Conservation (phyloP, 23 red algal genomes). For the Gracilaria domingensis region DNA sequence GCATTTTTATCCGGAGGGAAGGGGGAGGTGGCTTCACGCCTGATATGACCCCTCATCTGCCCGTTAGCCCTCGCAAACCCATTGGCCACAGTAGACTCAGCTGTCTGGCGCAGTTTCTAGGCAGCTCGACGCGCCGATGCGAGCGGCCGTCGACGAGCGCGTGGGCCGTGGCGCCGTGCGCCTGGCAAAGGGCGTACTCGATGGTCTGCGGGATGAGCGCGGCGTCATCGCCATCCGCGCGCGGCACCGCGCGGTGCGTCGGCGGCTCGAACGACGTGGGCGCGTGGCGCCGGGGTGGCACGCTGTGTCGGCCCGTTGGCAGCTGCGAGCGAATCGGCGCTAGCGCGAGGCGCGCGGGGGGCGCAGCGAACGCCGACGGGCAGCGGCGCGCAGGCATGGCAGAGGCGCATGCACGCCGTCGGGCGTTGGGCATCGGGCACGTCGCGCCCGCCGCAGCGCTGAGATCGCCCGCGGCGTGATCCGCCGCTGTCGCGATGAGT, state of each 20-base stretch:
- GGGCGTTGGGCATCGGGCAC: too few species aligned
- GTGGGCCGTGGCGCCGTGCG: conserved; percentile 19
- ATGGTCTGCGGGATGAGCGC: conserved; percentile 73
- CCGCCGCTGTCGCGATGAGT: too few species aligned
- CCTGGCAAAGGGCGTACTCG: conserved; percentile 40
- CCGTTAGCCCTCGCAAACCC: conserved; percentile 7
- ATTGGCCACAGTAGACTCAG: conserved; percentile 16
- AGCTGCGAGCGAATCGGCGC: not conserved
- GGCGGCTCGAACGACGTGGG: not conserved
- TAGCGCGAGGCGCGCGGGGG: not conserved
- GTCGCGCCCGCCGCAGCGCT: too few species aligned
- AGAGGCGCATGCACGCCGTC: too few species aligned
- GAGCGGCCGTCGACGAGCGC: conserved; percentile 16
- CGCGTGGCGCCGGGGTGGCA: not conserved
- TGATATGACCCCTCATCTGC: conserved; percentile 17
- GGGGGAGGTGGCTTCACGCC: not conserved
- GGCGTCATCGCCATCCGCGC: conserved; percentile 32
- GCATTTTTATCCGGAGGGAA: too few species aligned
- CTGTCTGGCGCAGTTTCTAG: conserved; percentile 35
- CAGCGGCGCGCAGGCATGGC: too few species aligned
- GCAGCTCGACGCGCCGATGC: conserved; percentile 58
- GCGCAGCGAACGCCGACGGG: not conserved
- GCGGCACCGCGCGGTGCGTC: not conserved
- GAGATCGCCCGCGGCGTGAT: too few species aligned
- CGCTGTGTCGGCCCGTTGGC: not conserved